Conservation (phyloP, 345 rosid species). For the Gossypium anomalum region DNA sequence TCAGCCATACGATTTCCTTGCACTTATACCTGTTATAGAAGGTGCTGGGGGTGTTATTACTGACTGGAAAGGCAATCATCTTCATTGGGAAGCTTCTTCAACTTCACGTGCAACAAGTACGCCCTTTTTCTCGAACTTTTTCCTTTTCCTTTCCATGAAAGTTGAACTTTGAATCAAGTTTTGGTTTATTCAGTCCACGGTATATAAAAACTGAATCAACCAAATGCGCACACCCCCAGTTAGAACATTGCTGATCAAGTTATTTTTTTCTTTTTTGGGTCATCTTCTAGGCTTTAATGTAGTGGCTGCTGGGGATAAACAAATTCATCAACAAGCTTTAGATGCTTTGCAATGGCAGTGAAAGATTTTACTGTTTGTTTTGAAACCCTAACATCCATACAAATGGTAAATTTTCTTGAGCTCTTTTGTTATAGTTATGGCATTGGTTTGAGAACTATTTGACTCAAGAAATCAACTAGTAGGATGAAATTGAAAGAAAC, state of each 20-base stretch:
- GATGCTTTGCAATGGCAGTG: slow-evolving; percentile 36
- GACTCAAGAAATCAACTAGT: background rate
- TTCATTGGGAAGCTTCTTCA: slow-evolving; percentile 74
- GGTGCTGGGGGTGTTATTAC: slow-evolving; percentile 90
- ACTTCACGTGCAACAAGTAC: slow-evolving; percentile 57
- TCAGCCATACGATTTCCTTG: slow-evolving; percentile 90
- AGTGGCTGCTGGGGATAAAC: slow-evolving; percentile 53
- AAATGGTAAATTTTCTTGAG: background rate
- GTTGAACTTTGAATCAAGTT: background rate
- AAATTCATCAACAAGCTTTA: slow-evolving; percentile 53
- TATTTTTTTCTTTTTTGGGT: background rate
- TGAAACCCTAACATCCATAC: background rate
- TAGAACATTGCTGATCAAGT: background rate
- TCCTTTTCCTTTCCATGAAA: background rate
- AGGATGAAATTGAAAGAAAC: background rate
- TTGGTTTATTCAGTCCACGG: no score
- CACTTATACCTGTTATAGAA: slow-evolving; percentile 86
- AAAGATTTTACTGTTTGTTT: slow-evolving; percentile 2
- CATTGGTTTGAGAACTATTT: background rate
- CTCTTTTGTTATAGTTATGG: background rate
- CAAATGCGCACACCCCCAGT: background rate
- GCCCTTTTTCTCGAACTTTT: background rate
- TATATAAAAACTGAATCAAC: no score
- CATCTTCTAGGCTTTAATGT: slow-evolving; percentile 15
- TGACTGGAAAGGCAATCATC: slow-evolving; percentile 71